Evolutionary conservation across 345 rosid species (phyloP).

Genomic region (Populus simonii): DNA sequence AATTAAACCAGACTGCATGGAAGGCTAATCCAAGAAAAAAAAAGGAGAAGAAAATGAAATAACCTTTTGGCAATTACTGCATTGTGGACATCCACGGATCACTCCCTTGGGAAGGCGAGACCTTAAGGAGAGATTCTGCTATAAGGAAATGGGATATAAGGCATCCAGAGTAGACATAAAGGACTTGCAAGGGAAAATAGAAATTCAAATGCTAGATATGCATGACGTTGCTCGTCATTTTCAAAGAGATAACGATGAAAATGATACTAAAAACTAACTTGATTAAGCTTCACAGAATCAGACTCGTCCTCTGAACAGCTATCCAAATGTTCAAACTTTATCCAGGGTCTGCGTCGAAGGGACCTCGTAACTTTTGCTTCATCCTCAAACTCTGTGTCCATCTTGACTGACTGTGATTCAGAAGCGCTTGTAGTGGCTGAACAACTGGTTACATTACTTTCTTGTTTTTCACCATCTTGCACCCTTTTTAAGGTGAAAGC

Average conservation of each 20-base stretch:
- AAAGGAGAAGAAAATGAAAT: conserved; percentile 4
- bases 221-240: background rate
- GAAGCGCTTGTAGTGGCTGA: conserved; percentile 41
- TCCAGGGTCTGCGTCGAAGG: conserved; percentile 60
- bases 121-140: conserved; percentile 50
- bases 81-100: conserved; percentile 66
- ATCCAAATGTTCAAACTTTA: conserved; percentile 46
- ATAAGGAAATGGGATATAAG: conserved; percentile 9
- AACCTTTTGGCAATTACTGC: conserved; percentile 93
- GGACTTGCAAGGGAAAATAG: background rate
- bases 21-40: background rate
- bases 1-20: conserved; percentile 3
- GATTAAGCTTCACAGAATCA: conserved; percentile 47
- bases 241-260: background rate
- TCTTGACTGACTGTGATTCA: conserved; percentile 39
- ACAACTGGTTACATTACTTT: conserved; percentile 27
- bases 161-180: conserved; percentile 5
- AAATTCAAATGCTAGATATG: background rate
- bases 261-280: conserved; percentile 33
- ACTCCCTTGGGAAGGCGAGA: conserved; percentile 76
- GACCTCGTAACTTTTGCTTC: conserved; percentile 45
- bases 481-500: conserved; percentile 57
- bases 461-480: conserved; percentile 40
- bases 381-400: conserved; percentile 44
- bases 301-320: conserved; percentile 48